phyloP scores from a whole-genome alignment of 2,329 filamentous ascomycete genomes.

The Claviceps purpurea region DNA sequence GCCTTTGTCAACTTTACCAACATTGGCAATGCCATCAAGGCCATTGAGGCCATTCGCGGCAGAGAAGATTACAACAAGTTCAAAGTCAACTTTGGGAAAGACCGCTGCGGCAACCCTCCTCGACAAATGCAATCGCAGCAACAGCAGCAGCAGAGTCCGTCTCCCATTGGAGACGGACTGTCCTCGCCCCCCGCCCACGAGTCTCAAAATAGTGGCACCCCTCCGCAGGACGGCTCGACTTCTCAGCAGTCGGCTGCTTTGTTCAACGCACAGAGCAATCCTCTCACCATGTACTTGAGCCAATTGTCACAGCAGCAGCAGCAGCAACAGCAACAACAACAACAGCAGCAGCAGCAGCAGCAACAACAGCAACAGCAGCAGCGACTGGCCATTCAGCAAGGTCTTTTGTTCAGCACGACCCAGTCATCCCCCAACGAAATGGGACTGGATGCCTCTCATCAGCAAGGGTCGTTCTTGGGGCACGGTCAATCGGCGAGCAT shows the following conservation, averaged over 20 bases:
- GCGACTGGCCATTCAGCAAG: slow-evolving; percentile 61
- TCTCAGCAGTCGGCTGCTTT: slow-evolving; percentile 57
- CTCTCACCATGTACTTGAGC: slow-evolving; percentile 83
- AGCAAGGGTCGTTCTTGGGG: slow-evolving; percentile 45
- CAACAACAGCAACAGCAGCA: slow-evolving; percentile 28
- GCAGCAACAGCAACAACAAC: slow-evolving; percentile 46
- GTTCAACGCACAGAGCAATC: slow-evolving; percentile 75
- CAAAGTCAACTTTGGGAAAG: slow-evolving; percentile 99
- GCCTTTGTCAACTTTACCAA: slow-evolving; percentile 99
- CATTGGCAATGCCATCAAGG: slow-evolving; percentile 98
- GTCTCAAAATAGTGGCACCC: slow-evolving; percentile 41
- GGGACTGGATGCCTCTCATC: slow-evolving; percentile 39
- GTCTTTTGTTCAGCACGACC: slow-evolving; percentile 65
- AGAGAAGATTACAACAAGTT: slow-evolving; percentile 96
- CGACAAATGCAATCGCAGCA: slow-evolving; percentile 55
- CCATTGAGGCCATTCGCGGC: slow-evolving; percentile 87
- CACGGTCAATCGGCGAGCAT: slow-evolving; percentile 55
- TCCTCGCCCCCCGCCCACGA: slow-evolving; percentile 46
- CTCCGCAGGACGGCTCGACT: slow-evolving; percentile 39
- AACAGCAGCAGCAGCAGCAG: slow-evolving; percentile 51
- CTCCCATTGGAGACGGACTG: slow-evolving; percentile 50
- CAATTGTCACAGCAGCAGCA: slow-evolving; percentile 64
- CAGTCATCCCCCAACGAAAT: slow-evolving; percentile 45
- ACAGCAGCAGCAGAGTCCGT: slow-evolving; percentile 43
- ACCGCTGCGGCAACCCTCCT: slow-evolving; percentile 91